These are phyloP conservation scores for Globisporangium mamillatum DNA, from an alignment of 352 stramenopile genomes.

Conservation along the genomic window DNA sequence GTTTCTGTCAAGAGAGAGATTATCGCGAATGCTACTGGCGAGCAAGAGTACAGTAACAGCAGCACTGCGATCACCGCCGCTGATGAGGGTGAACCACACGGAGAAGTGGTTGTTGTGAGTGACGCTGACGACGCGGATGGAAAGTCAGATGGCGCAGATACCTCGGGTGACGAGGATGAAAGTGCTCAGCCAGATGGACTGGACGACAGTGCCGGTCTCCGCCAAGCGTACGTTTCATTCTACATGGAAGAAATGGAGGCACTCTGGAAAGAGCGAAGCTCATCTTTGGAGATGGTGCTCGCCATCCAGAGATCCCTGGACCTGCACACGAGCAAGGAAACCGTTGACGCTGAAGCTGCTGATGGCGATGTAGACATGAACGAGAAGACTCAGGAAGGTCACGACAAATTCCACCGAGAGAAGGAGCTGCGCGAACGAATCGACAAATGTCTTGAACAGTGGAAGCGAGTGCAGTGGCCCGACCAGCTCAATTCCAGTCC, in stretches of 20 bases:
- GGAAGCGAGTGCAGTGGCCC: conserved; percentile 68
- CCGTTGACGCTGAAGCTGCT: conserved; percentile 6
- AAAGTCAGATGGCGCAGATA: conserved; percentile 13
- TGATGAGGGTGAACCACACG: neutral
- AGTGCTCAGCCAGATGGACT: conserved; percentile 13
- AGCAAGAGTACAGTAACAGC: neutral
- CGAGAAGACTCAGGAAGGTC: conserved; percentile 19
- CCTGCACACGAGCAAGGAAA: conserved; percentile 5
- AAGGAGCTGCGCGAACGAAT: conserved; percentile 48
- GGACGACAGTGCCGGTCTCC: conserved; percentile 49
- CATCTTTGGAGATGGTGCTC: conserved; percentile 72
- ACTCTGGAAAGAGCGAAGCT: conserved; percentile 79
- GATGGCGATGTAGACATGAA: conserved; percentile 31
- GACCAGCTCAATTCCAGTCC: conserved; percentile 50
- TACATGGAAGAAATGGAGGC: conserved; percentile 81
- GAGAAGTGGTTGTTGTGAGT: conserved; percentile 6
- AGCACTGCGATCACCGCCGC: neutral
- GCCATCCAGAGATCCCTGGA: conserved; percentile 63
- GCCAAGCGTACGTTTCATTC: conserved; percentile 67
- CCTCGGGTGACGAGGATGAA: conserved; percentile 6
- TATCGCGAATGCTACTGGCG: conserved; percentile 19
- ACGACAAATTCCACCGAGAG: conserved; percentile 42
- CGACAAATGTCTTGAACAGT: conserved; percentile 51
- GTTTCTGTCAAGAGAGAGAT: conserved; percentile 49
- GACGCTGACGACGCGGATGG: neutral